These are phyloP conservation scores for Colletotrichum sp. DNA, from an alignment of 2,329 filamentous ascomycete species.

Conservation along the genomic window DNA sequence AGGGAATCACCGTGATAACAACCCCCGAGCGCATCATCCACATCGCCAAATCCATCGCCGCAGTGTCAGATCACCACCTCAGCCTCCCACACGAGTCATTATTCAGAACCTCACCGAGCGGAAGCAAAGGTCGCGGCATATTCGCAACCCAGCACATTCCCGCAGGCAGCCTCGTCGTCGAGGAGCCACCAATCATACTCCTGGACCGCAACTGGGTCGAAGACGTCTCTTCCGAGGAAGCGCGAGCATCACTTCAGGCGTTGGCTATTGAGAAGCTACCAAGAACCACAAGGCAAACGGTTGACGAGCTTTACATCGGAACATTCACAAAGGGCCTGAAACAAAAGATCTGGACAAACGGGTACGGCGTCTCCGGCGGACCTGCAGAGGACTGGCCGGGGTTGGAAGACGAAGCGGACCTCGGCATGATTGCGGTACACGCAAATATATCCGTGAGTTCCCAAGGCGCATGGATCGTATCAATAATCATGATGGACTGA, in stretches of 20 bases:
- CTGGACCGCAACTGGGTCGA: not conserved
- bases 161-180: not conserved
- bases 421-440: not conserved
- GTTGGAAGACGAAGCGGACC: not conserved
- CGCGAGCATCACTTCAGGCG: not conserved
- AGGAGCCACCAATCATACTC: not conserved
- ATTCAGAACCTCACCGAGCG: not conserved
- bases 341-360: not conserved
- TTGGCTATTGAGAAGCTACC: not conserved
- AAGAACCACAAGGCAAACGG: not conserved
- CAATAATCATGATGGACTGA: not conserved
- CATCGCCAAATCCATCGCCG: not conserved
- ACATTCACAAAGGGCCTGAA: not conserved
- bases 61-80: not conserved
- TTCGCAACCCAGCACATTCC: not conserved
- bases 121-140: not conserved
- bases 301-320: not conserved
- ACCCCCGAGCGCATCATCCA: not conserved
- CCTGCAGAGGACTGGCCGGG: not conserved
- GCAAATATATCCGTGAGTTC: not conserved
- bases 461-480: not conserved
- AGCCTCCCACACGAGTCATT: accelerated
- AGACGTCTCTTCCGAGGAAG: not conserved
- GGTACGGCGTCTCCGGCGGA: not conserved
- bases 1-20: not conserved